phyloP scores from a whole-genome alignment of 2,329 filamentous ascomycete genomes.

The Chalaropsis thielavioides region DNA sequence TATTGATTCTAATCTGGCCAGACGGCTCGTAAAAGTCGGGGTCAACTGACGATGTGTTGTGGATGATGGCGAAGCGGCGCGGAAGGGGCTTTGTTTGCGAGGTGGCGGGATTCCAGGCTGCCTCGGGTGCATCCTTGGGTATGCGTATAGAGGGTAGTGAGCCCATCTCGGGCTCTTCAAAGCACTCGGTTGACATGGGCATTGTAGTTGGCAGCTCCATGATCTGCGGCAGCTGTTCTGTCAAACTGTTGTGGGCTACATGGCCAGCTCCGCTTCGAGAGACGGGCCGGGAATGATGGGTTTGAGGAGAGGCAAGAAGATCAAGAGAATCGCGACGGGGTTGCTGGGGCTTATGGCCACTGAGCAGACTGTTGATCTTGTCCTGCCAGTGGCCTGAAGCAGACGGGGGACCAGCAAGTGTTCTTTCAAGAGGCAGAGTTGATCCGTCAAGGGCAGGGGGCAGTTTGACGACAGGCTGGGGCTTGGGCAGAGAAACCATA shows the following conservation, averaged over 20 bases:
- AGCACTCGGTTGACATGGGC: slow-evolving; percentile 63
- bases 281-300: neutral
- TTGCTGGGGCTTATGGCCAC: slow-evolving; percentile 29
- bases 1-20: slow-evolving; percentile 25
- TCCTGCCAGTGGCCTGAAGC: slow-evolving; percentile 49
- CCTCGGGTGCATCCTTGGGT: slow-evolving; percentile 46
- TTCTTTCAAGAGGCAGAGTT: neutral
- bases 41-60: slow-evolving; percentile 26
- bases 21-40: slow-evolving; percentile 25
- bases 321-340: slow-evolving; percentile 8
- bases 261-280: slow-evolving; percentile 4
- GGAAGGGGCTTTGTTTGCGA: slow-evolving; percentile 41
- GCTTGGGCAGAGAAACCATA: slow-evolving; percentile 53
- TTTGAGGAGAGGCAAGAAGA: neutral
- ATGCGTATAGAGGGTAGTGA: slow-evolving; percentile 57
- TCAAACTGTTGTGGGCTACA: neutral
- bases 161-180: slow-evolving; percentile 68
- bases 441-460: slow-evolving; percentile 38
- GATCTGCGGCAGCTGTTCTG: neutral
- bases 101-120: slow-evolving; percentile 46
- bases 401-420: neutral
- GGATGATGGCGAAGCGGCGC: slow-evolving; percentile 33
- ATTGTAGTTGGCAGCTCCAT: slow-evolving; percentile 27
- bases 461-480: slow-evolving; percentile 65
- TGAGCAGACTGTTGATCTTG: slow-evolving; percentile 65